These are phyloP conservation scores for Lodderomyces pseudojiufengensis DNA, from an alignment of 1,139 yeast species.

Conservation along the genomic window DNA sequence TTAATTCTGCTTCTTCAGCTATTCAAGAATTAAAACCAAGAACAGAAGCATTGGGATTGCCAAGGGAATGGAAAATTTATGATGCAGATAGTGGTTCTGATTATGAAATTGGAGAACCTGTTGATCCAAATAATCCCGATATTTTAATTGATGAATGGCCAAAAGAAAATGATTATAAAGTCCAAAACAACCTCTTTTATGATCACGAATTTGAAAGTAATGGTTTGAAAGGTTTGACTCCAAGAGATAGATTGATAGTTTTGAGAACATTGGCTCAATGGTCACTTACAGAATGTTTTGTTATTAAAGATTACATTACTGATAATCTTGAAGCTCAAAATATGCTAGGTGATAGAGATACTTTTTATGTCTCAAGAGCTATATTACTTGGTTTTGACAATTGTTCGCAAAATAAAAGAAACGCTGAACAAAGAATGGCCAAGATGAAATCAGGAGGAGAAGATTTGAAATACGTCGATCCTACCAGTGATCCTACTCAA, in stretches of 20 bases:
- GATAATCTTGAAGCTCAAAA: conserved; percentile 34
- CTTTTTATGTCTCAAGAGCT: conserved; percentile 40
- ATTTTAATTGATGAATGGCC: conserved; percentile 24
- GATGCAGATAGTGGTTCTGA: conserved; percentile 20
- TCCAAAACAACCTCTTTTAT: conserved; percentile 30
- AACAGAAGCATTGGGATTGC: conserved; percentile 36
- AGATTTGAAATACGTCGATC: conserved; percentile 38
- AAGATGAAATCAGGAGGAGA: conserved; percentile 24
- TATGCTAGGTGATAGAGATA: conserved; percentile 44
- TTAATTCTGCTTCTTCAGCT: conserved; percentile 30
- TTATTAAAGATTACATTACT: conserved; percentile 36
- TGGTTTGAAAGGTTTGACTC: conserved; percentile 45
- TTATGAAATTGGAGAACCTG: conserved; percentile 20
- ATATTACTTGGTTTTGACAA: conserved; percentile 36
- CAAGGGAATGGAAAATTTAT: conserved; percentile 40
- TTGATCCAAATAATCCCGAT: conserved; percentile 40
- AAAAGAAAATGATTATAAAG: conserved; percentile 4
- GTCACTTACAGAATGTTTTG: conserved; percentile 44
- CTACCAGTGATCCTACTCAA: conserved; percentile 37
- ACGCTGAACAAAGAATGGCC: conserved; percentile 30
- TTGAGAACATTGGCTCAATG: conserved; percentile 47
- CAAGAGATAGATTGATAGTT: conserved; percentile 45
- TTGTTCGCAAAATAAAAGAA: conserved; percentile 28
- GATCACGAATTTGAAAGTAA: conserved; percentile 33
- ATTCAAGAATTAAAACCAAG: conserved; percentile 39